Conservation (phyloP, 2,329 filamentous ascomycete genomes). For the Ophiocordyceps unilateralis region DNA sequence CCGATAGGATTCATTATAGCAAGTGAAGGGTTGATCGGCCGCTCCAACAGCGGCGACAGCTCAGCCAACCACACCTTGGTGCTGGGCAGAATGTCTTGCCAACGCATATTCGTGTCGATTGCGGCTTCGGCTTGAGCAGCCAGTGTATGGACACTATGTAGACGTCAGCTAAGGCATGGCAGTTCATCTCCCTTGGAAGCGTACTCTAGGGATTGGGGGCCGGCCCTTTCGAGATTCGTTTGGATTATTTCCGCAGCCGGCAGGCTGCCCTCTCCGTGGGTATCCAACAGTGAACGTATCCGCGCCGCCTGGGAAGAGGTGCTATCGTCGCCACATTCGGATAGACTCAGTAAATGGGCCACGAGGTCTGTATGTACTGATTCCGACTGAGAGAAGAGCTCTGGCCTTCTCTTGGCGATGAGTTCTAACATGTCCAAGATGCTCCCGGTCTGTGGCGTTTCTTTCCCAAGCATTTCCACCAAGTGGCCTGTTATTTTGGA, state of each 20-base stretch:
- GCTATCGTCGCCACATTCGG: constrained; percentile 25
- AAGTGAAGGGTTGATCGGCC: constrained; percentile 41
- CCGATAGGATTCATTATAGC: constrained; percentile 58
- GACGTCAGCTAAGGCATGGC: background rate
- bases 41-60: constrained; percentile 35
- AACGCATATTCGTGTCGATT: constrained; percentile 9
- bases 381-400: constrained; percentile 26
- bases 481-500: constrained; percentile 17
- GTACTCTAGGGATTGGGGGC: constrained; percentile 32
- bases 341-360: constrained; percentile 33
- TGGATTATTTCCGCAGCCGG: constrained; percentile 35
- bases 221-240: constrained; percentile 33
- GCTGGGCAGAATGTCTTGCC: constrained; percentile 43
- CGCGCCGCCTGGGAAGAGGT: constrained; percentile 22
- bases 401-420: constrained; percentile 25
- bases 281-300: constrained; percentile 29
- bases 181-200: constrained; percentile 5
- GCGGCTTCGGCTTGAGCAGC: constrained; percentile 25
- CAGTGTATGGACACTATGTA: constrained; percentile 31
- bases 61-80: constrained; percentile 47
- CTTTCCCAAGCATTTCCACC: constrained; percentile 14
- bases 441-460: constrained; percentile 10
- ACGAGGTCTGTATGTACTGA: constrained; percentile 31
- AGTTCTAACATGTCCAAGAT: constrained; percentile 29
- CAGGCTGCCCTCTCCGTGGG: constrained; percentile 20